Evolutionary conservation across 2,329 filamentous ascomycete genomes (phyloP), one percentile per base, ranked within the genome.

Genomic region (Pezicula carpinea): DNA sequence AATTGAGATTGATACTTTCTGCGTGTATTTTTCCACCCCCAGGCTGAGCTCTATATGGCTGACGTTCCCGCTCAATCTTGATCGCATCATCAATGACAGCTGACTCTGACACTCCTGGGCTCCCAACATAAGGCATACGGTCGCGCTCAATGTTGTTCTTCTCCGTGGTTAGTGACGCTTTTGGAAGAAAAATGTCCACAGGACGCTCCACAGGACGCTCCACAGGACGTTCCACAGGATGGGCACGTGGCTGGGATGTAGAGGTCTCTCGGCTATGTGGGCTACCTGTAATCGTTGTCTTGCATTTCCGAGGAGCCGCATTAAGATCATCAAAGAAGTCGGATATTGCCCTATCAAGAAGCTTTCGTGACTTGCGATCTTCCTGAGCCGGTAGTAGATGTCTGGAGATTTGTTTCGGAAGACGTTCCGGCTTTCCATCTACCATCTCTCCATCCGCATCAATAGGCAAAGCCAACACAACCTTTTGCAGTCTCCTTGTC

Each of bases 361-460:
- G 68, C 51, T 82, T 77, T 46, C 80, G 76, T 1, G 79, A 70
- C 26, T 76, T 69, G 0, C 74, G 58, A 54, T 89, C 80, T 1
- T 77, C 71, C 6, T 66, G 64, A 0, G 70, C 69, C 0, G 89
- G 89, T 33, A 95, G 79, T 3, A 93, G 72, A 43, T 85, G 76
- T 34, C 89, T 75, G 1, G 87, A 83, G 3, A 95, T 74, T 56
- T 90, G 83, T 53, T 88, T 89, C 0, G 89, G 90, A 46, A 95
- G 83, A 2, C 86, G 74, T 64, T 91, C 87, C 10, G 77, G 80
- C 53, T 75, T 78, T 40, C 85, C 77, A 38, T 82, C 75, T 0
- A 81, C 74, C 46, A 83, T 80, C 57, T 82, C 55, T 7, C 66
- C 68, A 41, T 72, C 68, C 0, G 69, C 67, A 23, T 74, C 66